Evolutionary conservation across 106 monocot genomes (phyloP), one percentile per base, ranked within the genome.

Genomic region (Triglochin maritima): DNA sequence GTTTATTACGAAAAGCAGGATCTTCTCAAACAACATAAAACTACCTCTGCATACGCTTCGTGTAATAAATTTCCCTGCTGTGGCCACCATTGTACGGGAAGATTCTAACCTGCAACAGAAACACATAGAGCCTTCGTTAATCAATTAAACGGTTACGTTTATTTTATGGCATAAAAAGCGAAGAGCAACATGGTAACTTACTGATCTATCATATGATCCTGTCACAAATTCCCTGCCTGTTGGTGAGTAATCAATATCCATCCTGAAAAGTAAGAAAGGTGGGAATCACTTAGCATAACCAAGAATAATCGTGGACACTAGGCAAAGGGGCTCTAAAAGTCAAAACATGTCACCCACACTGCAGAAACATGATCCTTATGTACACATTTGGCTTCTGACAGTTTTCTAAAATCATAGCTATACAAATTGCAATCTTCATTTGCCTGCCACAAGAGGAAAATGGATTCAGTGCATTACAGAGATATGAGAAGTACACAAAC

Each of bases 21-120:
- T 29, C 29, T 29, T 29, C 29, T 0, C 29, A 29, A 29, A 11
- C 7, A 4, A 13, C 7, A 10, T 45, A 49, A 46, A 46, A 44
- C 73, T 70, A 96, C 96, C 96, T 96, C 79, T 96, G 96, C 98
- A 99, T 99, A 47, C 98, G 80, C 70, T 99, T 99, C 17, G 92
- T 99, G 61, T 99, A 92, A 71, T 99, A 99, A 66, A 99, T 85
- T 73, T 99, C 98, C 53, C 87, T 84, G 77, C 89, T 99, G 65
- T 80, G 88, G 62, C 84, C 92, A 16, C 92, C 91, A 77, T 86
- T 89, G 55, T 99, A 88, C 4, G 62, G 69, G 69, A 99, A 99
- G 5, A 99, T 92, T 62, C 98, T 86, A 55, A 99, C 84, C 98
- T 99, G 81, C 64, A 56, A 63, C 16, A 56, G 12, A 12, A 44